phyloP scores from a whole-genome alignment of 2,329 filamentous ascomycete genomes.

The Ophiostoma tasmaniense region DNA sequence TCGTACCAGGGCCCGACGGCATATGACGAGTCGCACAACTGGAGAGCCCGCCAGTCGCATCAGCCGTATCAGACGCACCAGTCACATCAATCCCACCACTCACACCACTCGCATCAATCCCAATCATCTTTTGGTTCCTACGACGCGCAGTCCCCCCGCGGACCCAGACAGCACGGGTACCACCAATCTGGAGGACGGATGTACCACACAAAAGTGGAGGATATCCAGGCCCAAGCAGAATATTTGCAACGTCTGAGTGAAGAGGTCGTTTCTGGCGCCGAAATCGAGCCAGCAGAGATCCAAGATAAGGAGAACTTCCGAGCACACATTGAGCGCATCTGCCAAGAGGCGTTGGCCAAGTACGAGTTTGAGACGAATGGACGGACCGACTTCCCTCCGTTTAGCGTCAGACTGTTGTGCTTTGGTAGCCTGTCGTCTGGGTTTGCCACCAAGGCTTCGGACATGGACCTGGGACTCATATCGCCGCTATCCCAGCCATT shows the following conservation, averaged over 20 bases:
- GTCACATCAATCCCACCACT: slow-evolving; percentile 18
- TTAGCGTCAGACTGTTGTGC: slow-evolving; percentile 59
- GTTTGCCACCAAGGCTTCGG: slow-evolving; percentile 78
- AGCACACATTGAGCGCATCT: slow-evolving; percentile 53
- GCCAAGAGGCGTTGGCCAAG: slow-evolving; percentile 48
- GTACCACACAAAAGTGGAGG: slow-evolving; percentile 31
- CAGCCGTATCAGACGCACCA: slow-evolving; percentile 24
- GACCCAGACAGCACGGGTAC: slow-evolving; percentile 12
- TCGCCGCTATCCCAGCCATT: slow-evolving; percentile 51
- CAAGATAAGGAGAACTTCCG: slow-evolving; percentile 65
- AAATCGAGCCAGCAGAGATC: slow-evolving; percentile 57
- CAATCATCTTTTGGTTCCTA: slow-evolving; percentile 18
- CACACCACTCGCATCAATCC: slow-evolving; percentile 12
- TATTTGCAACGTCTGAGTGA: slow-evolving; percentile 42
- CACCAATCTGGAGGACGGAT: slow-evolving; percentile 23
- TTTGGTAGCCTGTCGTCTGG: slow-evolving; percentile 80
- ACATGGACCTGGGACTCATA: slow-evolving; percentile 80
- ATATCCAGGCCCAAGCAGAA: slow-evolving; percentile 40
- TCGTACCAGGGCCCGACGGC: slow-evolving; percentile 27
- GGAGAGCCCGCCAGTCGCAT: slow-evolving; percentile 21
- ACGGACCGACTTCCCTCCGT: slow-evolving; percentile 39
- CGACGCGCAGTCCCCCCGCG: slow-evolving; percentile 4
- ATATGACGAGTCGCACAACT: slow-evolving; percentile 24
- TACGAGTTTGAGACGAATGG: slow-evolving; percentile 39
- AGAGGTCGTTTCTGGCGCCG: slow-evolving; percentile 46